Percentiles rank a stretch among this genome's conserved stretches.
phyloP scores from a whole-genome alignment of 2,329 filamentous ascomycete species.

The Beauveria sp. region DNA sequence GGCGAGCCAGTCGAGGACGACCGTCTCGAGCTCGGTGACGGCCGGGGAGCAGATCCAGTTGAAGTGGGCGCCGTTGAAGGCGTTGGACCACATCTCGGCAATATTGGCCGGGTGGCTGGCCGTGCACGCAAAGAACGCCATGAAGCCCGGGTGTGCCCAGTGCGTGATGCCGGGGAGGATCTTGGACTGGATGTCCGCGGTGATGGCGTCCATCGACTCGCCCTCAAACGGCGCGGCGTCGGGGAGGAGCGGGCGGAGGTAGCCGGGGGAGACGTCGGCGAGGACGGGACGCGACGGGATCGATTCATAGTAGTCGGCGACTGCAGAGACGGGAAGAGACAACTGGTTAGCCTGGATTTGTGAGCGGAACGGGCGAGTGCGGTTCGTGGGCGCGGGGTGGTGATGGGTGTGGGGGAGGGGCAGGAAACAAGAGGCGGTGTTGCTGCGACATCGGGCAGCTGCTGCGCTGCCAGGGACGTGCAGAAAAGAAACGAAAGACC shows the following conservation, averaged over 20 bases:
- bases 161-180: constrained; percentile 91
- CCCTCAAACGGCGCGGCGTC: constrained; percentile 53
- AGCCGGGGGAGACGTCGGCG: constrained; percentile 74
- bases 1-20: constrained; percentile 88
- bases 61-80: constrained; percentile 85
- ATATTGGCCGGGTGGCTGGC: constrained; percentile 79
- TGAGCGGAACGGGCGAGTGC: background rate
- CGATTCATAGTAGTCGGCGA: constrained; percentile 76
- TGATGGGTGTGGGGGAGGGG: background rate
- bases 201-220: constrained; percentile 72
- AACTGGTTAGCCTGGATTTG: background rate
- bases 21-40: constrained; percentile 86
- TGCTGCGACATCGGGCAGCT: background rate
- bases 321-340: constrained; percentile 32
- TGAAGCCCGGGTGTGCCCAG: constrained; percentile 91
- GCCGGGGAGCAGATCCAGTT: constrained; percentile 95
- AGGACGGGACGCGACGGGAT: constrained; percentile 65
- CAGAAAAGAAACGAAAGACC: constrained; percentile 5
- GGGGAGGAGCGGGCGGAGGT: constrained; percentile 74
- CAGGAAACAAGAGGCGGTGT: background rate
- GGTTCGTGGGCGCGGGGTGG: background rate
- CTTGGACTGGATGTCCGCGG: constrained; percentile 72
- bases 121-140: constrained; percentile 87
- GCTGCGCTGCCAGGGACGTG: background rate
- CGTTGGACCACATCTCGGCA: constrained; percentile 84